Percentiles rank a stretch among this genome's conserved stretches.
phyloP scores from a whole-genome alignment of 2,329 filamentous ascomycete species.

The Fusarium sp. region DNA sequence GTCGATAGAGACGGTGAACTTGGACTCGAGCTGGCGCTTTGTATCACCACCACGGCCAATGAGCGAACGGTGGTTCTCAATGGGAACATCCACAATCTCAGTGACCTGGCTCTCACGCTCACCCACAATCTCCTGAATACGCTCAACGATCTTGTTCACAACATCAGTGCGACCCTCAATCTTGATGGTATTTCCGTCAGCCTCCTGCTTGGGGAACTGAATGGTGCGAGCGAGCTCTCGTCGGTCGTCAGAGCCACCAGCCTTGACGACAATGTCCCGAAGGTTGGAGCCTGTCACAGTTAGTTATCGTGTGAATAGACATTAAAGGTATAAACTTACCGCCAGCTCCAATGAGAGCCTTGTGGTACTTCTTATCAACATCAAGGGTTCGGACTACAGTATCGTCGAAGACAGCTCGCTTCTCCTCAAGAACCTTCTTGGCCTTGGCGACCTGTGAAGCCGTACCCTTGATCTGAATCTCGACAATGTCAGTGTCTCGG shows the following conservation, averaged over 20 bases:
- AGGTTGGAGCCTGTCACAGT: conserved; percentile 78
- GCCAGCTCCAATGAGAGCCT: conserved; percentile 85
- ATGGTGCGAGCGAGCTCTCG: conserved; percentile 87
- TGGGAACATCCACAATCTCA: conserved; percentile 81
- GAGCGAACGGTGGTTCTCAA: conserved; percentile 87
- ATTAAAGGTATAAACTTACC: conserved; percentile 66
- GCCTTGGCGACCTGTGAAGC: conserved; percentile 91
- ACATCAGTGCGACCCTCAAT: conserved; percentile 85
- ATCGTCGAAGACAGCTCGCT: conserved; percentile 86
- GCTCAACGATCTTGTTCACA: conserved; percentile 86
- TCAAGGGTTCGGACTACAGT: conserved; percentile 86
- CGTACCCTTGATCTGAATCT: conserved; percentile 92
- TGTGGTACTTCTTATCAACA: conserved; percentile 94
- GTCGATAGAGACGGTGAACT: conserved; percentile 88
- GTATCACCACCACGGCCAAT: conserved; percentile 93
- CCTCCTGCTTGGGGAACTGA: conserved; percentile 91
- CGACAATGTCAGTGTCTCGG: conserved; percentile 77
- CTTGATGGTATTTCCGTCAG: conserved; percentile 83
- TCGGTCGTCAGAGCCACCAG: conserved; percentile 88
- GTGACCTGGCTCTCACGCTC: conserved; percentile 85
- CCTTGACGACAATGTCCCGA: conserved; percentile 83
- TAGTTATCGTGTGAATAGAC: conserved; percentile 21
- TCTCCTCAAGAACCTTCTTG: conserved; percentile 88
- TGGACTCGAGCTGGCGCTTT: conserved; percentile 83
- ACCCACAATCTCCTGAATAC: conserved; percentile 83